These are phyloP conservation scores for Rhododendron ovatum DNA, from an alignment of 148 eudicot species.

Conservation along the genomic window DNA sequence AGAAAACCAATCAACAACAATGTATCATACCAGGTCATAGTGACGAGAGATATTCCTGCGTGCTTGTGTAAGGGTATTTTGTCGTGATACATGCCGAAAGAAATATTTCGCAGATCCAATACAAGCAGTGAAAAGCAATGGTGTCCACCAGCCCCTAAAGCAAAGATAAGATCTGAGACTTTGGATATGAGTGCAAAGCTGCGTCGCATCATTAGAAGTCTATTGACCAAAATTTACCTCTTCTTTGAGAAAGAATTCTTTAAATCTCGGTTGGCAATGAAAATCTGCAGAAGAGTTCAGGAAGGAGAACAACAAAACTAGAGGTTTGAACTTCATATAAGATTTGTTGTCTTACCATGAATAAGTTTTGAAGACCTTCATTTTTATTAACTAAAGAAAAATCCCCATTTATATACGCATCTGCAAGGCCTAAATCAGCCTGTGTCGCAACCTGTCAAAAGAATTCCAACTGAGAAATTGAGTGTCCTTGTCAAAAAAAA, in stretches of 20 bases:
- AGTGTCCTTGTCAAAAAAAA: not conserved
- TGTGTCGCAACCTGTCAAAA: slow-evolving; percentile 67
- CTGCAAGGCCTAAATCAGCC: slow-evolving; percentile 97
- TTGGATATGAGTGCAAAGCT: not conserved
- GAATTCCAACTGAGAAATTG: not conserved
- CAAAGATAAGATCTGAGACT: not conserved
- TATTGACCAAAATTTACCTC: slow-evolving; percentile 33
- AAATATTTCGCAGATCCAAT: slow-evolving; percentile 88
- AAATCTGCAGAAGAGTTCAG: slow-evolving; percentile 41
- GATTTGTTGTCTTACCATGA: slow-evolving; percentile 51
- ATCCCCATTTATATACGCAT: slow-evolving; percentile 91
- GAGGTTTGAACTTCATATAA: not conserved
- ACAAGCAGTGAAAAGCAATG: slow-evolving; percentile 74
- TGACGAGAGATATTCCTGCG: slow-evolving; percentile 93
- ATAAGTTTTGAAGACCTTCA: slow-evolving; percentile 76
- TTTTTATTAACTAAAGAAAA: slow-evolving; percentile 76
- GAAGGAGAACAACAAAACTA: slow-evolving; percentile 1
- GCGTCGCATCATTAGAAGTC: not conserved
- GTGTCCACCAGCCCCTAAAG: slow-evolving; percentile 99
- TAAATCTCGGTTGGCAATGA: slow-evolving; percentile 65
- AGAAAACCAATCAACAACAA: not conserved
- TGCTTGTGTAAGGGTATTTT: slow-evolving; percentile 81
- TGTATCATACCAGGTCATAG: slow-evolving; percentile 72
- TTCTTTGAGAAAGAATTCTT: slow-evolving; percentile 36
- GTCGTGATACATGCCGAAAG: slow-evolving; percentile 65